Evolutionary conservation across 1,284 basidiomycete genomes (phyloP).

Genomic region (Pholiota adiposa): DNA sequence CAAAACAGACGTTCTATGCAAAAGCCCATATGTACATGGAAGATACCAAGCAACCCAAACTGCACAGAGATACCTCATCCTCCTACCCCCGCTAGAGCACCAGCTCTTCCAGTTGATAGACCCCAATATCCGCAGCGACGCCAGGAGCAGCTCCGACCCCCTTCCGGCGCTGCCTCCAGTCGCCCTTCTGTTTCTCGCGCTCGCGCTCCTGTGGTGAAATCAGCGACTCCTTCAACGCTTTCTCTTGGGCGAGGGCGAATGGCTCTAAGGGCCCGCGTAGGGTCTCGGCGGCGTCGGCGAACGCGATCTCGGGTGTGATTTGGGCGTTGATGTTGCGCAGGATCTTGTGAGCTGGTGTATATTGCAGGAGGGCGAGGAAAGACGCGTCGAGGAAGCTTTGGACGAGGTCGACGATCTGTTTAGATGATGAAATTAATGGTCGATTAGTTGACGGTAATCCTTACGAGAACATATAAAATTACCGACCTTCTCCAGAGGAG

Average conservation of each 20-base stretch:
- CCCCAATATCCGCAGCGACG: slow-evolving; percentile 52
- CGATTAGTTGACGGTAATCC: background rate
- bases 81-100: slow-evolving; percentile 42
- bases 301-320: slow-evolving; percentile 56
- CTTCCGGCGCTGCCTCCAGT: slow-evolving; percentile 64
- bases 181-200: slow-evolving; percentile 37
- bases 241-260: slow-evolving; percentile 58
- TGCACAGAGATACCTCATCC: background rate
- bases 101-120: slow-evolving; percentile 75
- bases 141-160: slow-evolving; percentile 52
- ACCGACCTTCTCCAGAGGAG: slow-evolving; percentile 50
- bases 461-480: background rate
- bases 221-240: slow-evolving; percentile 46
- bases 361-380: slow-evolving; percentile 65
- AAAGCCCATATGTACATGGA: background rate
- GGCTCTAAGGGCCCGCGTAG: slow-evolving; percentile 64
- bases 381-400: slow-evolving; percentile 70
- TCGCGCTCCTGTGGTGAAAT: slow-evolving; percentile 38
- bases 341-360: slow-evolving; percentile 56
- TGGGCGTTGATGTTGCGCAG: slow-evolving; percentile 52
- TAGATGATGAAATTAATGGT: slow-evolving; percentile 2
- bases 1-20: background rate
- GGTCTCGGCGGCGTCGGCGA: slow-evolving; percentile 51
- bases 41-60: background rate
- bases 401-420: slow-evolving; percentile 59